Conservation (phyloP, 2,329 filamentous ascomycete species). For the Leptodontidium sp. region DNA sequence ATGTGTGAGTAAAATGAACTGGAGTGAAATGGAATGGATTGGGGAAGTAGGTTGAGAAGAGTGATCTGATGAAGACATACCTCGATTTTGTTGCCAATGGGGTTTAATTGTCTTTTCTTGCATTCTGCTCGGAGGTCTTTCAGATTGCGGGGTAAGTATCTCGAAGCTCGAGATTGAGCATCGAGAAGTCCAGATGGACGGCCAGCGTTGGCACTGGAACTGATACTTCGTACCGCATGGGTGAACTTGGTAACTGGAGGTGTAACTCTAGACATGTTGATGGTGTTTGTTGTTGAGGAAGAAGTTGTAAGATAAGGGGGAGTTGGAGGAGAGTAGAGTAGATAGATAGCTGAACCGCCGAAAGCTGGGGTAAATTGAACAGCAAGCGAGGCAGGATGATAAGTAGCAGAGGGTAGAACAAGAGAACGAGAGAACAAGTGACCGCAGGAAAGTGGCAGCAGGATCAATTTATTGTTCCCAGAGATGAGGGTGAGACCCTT, state of each 20-base stretch:
- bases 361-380: slow-evolving; percentile 18
- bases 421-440: not conserved
- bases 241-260: slow-evolving; percentile 43
- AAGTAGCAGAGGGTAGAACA: not conserved
- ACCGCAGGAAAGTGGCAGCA: not conserved
- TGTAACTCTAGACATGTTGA: slow-evolving; percentile 45
- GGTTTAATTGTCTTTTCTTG: slow-evolving; percentile 38
- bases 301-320: slow-evolving; percentile 15
- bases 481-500: slow-evolving; percentile 22
- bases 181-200: slow-evolving; percentile 40
- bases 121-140: slow-evolving; percentile 42
- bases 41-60: not conserved
- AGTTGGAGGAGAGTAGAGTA: not conserved
- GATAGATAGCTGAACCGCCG: slow-evolving; percentile 1
- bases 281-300: slow-evolving; percentile 25
- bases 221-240: slow-evolving; percentile 40
- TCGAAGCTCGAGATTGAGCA: slow-evolving; percentile 35
- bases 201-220: slow-evolving; percentile 37
- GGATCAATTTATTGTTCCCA: slow-evolving; percentile 18
- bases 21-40: no score
- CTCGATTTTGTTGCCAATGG: slow-evolving; percentile 42
- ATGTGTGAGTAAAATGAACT: not conserved
- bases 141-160: slow-evolving; percentile 42
- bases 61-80: slow-evolving; percentile 29
- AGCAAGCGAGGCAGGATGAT: slow-evolving; percentile 11